Conservation (phyloP, 192 early-diverging fungal genomes). For the Irineochytrium annulatum region DNA sequence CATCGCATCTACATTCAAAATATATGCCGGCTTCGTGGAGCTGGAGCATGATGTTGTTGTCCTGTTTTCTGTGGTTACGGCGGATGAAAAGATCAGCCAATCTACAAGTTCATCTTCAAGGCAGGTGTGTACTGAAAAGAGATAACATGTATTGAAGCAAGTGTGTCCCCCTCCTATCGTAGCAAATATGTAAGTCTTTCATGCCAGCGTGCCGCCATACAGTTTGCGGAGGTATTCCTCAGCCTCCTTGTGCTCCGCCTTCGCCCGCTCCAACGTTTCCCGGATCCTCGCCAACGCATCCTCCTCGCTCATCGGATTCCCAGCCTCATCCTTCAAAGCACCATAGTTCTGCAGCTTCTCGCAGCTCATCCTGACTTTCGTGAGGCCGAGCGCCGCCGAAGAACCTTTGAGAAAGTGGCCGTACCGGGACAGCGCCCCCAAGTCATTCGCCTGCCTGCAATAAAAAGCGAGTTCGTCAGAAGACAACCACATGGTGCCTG, state of each 20-base stretch:
- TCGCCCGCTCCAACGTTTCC: background rate
- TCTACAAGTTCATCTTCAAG: too few relatives aligned
- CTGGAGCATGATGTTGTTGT: too few relatives aligned
- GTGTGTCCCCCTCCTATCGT: too few relatives aligned
- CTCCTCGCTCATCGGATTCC: background rate
- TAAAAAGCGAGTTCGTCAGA: background rate
- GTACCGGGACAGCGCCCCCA: constrained; percentile 66
- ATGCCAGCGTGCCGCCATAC: too few relatives aligned
- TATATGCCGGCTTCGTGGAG: too few relatives aligned
- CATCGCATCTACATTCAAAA: too few relatives aligned
- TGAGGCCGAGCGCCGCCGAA: constrained; percentile 79
- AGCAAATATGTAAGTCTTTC: too few relatives aligned
- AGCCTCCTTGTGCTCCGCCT: background rate
- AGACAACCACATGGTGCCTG: background rate
- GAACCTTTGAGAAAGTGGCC: constrained; percentile 93
- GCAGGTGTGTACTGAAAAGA: too few relatives aligned
- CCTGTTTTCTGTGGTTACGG: too few relatives aligned
- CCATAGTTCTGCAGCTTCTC: constrained; percentile 87
- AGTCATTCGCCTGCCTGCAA: constrained; percentile 51
- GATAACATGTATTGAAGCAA: too few relatives aligned
- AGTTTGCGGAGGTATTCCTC: background rate
- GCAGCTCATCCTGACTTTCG: constrained; percentile 74
- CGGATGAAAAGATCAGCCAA: too few relatives aligned
- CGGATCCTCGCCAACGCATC: background rate
- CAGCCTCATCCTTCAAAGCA: background rate